Conservation (phyloP, 2,329 filamentous ascomycete species). For the Aureobasidium musti region DNA sequence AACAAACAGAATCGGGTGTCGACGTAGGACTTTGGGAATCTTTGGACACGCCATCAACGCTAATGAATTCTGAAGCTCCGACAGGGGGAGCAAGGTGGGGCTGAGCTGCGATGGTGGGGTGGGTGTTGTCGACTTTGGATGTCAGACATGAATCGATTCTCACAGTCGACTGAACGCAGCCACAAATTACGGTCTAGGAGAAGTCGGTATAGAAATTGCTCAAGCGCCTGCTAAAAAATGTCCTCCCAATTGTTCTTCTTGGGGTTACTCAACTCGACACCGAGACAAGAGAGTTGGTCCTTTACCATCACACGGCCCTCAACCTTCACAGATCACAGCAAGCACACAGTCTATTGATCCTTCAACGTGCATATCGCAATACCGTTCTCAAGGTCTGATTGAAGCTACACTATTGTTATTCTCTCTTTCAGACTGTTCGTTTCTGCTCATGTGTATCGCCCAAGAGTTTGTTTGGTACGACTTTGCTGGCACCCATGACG, state of each 20-base stretch:
- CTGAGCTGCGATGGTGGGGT: constrained; percentile 16
- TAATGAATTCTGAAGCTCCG: constrained; percentile 27
- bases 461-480: neutral
- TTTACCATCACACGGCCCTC: neutral
- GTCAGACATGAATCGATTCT: neutral
- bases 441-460: neutral
- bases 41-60: constrained; percentile 23
- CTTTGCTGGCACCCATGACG: neutral
- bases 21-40: constrained; percentile 2
- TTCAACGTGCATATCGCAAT: neutral
- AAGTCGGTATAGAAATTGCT: neutral
- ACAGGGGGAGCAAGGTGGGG: constrained; percentile 23
- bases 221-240: neutral
- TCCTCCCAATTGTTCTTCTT: no score
- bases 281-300: neutral
- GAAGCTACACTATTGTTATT: no score
- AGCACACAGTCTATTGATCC: neutral
- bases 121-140: constrained; percentile 1
- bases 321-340: neutral
- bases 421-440: neutral
- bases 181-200: no score
- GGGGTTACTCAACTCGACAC: neutral
- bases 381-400: neutral
- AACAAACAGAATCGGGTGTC: constrained; percentile 30
- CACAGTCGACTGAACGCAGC: neutral